These are phyloP conservation scores for Vanrija humicola DNA, from an alignment of 1,284 basidiomycete species.

Conservation along the genomic window DNA sequence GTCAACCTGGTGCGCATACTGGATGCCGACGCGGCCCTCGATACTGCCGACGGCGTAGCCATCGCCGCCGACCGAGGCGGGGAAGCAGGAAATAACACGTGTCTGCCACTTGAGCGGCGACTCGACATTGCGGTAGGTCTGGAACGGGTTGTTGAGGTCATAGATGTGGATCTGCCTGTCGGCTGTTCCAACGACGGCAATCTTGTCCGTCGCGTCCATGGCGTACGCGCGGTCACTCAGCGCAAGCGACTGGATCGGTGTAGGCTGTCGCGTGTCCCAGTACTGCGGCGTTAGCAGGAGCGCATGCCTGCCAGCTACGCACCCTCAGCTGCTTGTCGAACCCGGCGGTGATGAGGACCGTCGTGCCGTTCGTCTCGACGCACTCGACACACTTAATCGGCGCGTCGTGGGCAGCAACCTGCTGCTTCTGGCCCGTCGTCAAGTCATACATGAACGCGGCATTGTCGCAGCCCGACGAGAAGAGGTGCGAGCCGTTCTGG, in stretches of 20 bases:
- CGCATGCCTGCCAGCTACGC: constrained; percentile 6
- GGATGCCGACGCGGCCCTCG: constrained; percentile 92
- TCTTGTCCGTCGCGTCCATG: constrained; percentile 47
- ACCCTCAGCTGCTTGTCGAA: constrained; percentile 92
- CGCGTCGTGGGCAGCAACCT: constrained; percentile 79
- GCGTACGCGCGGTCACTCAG: constrained; percentile 84
- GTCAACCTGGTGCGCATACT: constrained; percentile 55
- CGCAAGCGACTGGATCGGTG: constrained; percentile 69
- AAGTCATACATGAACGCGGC: constrained; percentile 77
- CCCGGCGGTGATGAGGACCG: constrained; percentile 73
- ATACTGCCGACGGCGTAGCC: constrained; percentile 92
- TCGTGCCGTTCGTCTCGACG: constrained; percentile 57
- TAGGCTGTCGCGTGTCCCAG: constrained; percentile 77
- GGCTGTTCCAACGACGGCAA: constrained; percentile 88
- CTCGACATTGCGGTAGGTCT: constrained; percentile 55
- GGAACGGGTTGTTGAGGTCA: constrained; percentile 67
- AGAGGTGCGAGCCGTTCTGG: constrained; percentile 71
- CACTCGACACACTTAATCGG: constrained; percentile 73
- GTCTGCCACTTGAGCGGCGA: constrained; percentile 95
- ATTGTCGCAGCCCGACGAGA: constrained; percentile 84
- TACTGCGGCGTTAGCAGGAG: constrained; percentile 57
- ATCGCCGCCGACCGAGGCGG: constrained; percentile 51
- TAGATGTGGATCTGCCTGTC: constrained; percentile 70
- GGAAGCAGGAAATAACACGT: constrained; percentile 81
- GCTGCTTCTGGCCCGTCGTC: constrained; percentile 61